phyloP scores from a whole-genome alignment of 352 stramenopile species.

The Phytophthora tentaculata region DNA sequence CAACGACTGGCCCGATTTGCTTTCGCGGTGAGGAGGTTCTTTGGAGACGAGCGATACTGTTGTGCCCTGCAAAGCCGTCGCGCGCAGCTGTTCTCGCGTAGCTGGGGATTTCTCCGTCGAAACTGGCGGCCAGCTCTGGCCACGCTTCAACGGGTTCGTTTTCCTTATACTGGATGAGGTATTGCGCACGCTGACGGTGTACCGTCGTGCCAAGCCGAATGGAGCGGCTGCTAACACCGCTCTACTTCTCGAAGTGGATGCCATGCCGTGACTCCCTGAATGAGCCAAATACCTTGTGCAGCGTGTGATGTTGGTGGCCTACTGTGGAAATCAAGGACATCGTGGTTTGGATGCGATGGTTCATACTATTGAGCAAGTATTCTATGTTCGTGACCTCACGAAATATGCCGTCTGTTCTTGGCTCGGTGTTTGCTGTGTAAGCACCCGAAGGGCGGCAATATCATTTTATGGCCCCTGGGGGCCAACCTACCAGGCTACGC shows the following conservation, averaged over 20 bases:
- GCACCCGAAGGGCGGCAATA: conserved; percentile 1
- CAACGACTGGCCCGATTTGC: background rate
- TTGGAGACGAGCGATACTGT: background rate
- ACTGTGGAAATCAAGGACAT: background rate
- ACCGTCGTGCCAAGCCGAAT: background rate
- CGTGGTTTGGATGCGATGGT: background rate
- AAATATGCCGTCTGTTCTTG: background rate
- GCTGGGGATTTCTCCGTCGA: background rate
- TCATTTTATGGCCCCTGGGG: background rate
- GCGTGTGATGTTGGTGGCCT: background rate
- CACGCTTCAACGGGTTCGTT: background rate
- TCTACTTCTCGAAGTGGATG: background rate
- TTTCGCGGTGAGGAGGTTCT: background rate
- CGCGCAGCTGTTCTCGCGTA: background rate
- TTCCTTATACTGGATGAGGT: background rate
- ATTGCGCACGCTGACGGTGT: background rate
- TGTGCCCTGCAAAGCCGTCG: background rate
- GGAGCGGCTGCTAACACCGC: background rate
- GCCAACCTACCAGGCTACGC: background rate
- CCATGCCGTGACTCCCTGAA: background rate
- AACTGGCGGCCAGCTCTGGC: background rate
- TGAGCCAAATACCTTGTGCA: background rate
- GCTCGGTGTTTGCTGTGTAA: background rate
- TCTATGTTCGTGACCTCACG: background rate
- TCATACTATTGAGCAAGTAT: background rate